Evolutionary conservation across 2,329 filamentous ascomycete genomes (phyloP).

Genomic region (Neofusicoccum kwambonambiense): DNA sequence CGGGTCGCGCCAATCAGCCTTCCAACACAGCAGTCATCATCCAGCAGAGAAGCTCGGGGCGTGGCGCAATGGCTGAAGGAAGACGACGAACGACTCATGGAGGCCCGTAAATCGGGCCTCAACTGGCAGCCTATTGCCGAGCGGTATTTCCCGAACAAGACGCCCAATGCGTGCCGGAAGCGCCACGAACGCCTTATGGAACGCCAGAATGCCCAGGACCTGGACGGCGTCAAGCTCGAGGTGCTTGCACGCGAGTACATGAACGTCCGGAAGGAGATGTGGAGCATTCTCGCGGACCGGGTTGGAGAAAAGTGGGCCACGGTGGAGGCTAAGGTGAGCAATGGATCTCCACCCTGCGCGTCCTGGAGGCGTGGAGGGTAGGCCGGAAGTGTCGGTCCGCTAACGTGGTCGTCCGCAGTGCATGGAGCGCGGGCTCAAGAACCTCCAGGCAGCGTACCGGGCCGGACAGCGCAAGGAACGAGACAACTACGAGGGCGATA

Average conservation of each 20-base stretch:
- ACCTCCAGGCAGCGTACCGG: slow-evolving; percentile 68
- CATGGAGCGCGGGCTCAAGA: slow-evolving; percentile 81
- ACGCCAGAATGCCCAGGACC: slow-evolving; percentile 69
- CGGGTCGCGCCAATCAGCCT: slow-evolving; percentile 32
- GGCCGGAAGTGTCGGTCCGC: slow-evolving; percentile 41
- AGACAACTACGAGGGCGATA: slow-evolving; percentile 41
- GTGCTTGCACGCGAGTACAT: slow-evolving; percentile 75
- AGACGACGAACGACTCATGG: slow-evolving; percentile 72
- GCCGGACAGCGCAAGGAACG: slow-evolving; percentile 66
- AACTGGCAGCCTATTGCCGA: slow-evolving; percentile 82
- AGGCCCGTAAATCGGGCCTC: slow-evolving; percentile 69
- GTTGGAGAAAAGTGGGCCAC: slow-evolving; percentile 59
- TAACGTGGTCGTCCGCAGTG: slow-evolving; percentile 52
- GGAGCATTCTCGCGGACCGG: slow-evolving; percentile 68
- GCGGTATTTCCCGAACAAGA: slow-evolving; percentile 74
- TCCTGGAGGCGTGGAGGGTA: too few species aligned
- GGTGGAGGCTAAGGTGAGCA: slow-evolving; percentile 76
- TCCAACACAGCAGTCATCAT: slow-evolving; percentile 30
- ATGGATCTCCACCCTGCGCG: not conserved
- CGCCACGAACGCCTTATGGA: slow-evolving; percentile 83
- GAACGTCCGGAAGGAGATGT: slow-evolving; percentile 76
- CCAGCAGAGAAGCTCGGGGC: slow-evolving; percentile 29
- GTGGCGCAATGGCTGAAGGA: slow-evolving; percentile 63
- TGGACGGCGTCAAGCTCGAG: slow-evolving; percentile 74
- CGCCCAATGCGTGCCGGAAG: slow-evolving; percentile 81